Conservation (phyloP, 306 rosid species). For the Albizia julibrissin region DNA sequence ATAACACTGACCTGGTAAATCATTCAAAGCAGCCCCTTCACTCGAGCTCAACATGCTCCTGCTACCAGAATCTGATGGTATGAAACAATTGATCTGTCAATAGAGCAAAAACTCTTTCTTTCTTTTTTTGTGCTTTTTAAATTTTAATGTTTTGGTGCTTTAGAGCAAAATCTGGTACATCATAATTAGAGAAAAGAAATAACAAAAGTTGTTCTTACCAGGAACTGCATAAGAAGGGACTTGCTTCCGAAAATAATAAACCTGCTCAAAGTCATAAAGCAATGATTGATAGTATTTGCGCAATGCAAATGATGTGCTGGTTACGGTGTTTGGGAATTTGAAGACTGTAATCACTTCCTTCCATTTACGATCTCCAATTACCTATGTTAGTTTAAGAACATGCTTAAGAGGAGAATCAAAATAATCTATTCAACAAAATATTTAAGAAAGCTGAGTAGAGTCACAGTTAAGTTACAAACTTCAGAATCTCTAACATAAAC, state of each 20-base stretch:
- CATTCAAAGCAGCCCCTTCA: constrained; percentile 46
- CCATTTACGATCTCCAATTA: constrained; percentile 78
- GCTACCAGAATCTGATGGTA: constrained; percentile 41
- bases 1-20: constrained; percentile 45
- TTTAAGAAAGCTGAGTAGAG: constrained; percentile 20
- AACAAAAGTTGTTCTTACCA: constrained; percentile 45
- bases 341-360: constrained; percentile 65
- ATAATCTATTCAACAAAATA: constrained; percentile 14
- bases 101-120: neutral
- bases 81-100: constrained; percentile 31
- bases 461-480: constrained; percentile 21
- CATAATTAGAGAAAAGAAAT: neutral
- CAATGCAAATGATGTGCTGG: constrained; percentile 74
- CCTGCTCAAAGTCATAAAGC: constrained; percentile 91
- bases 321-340: constrained; percentile 65
- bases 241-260: constrained; percentile 67
- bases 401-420: neutral
- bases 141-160: no score
- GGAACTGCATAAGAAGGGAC: constrained; percentile 35
- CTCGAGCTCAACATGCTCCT: constrained; percentile 36
- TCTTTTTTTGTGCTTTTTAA: no score
- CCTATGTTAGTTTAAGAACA: constrained; percentile 50
- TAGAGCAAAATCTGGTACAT: neutral
- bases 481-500: constrained; percentile 15
- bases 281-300: constrained; percentile 70